Percentiles rank a stretch among this genome's conserved stretches.
These are phyloP conservation scores for Penicillium aurantiogriseum DNA, from an alignment of 2,329 filamentous ascomycete genomes.

Conservation along the genomic window DNA sequence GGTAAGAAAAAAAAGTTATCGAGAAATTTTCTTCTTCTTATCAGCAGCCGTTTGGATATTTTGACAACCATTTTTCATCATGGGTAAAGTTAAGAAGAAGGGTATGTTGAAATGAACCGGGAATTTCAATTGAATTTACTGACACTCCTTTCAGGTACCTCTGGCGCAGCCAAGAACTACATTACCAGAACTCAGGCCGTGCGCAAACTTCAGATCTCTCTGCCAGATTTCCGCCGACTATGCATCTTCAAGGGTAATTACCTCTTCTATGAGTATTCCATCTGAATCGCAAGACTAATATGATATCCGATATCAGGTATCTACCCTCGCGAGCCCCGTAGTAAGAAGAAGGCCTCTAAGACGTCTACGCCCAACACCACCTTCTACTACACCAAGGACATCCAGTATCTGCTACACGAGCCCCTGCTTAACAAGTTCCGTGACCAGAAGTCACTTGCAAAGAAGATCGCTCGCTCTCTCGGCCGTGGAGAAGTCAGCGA, in stretches of 20 bases:
- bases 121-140: slow-evolving; percentile 12
- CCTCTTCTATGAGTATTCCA: not conserved
- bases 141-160: slow-evolving; percentile 56
- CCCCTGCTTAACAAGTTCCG: slow-evolving; percentile 91
- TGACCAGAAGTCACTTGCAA: slow-evolving; percentile 93
- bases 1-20: slow-evolving; percentile 37
- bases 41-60: slow-evolving; percentile 29
- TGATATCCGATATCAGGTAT: slow-evolving; percentile 57
- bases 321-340: slow-evolving; percentile 94
- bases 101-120: slow-evolving; percentile 48
- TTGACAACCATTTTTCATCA: slow-evolving; percentile 34
- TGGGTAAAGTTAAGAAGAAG: slow-evolving; percentile 88
- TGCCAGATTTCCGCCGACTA: slow-evolving; percentile 94
- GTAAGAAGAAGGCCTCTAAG: slow-evolving; percentile 94
- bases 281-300: slow-evolving; percentile 16
- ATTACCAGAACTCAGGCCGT: slow-evolving; percentile 96
- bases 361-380: slow-evolving; percentile 87
- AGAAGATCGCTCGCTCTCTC: slow-evolving; percentile 93
- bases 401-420: slow-evolving; percentile 96
- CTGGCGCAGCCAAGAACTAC: slow-evolving; percentile 96
- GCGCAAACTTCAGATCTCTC: slow-evolving; percentile 93
- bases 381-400: slow-evolving; percentile 90
- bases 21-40: slow-evolving; percentile 40
- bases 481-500: slow-evolving; percentile 88
- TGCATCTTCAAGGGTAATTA: slow-evolving; percentile 90